Percentiles rank a stretch among this genome's conserved stretches.
Evolutionary conservation across 2,329 filamentous ascomycete species (phyloP).

Genomic region (Colletotrichum acutatum): DNA sequence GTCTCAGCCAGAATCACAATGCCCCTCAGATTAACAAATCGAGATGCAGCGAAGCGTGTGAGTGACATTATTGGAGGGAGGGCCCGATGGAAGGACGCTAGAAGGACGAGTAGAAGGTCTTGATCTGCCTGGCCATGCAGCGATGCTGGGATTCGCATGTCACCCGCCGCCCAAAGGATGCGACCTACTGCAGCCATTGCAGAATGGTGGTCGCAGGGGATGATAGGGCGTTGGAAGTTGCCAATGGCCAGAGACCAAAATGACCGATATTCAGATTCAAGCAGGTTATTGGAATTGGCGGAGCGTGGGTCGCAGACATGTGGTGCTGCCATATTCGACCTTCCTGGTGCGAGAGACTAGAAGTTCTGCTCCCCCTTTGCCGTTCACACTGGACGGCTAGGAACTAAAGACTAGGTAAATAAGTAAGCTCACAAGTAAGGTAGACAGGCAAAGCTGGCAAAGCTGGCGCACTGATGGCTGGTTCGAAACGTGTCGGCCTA

Average conservation of each 20-base stretch:
- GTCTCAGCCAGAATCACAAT: constrained; percentile 18
- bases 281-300: not conserved
- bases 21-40: constrained; percentile 12
- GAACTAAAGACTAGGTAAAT: too few relatives aligned
- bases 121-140: not conserved
- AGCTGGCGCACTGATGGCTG: constrained; percentile 20
- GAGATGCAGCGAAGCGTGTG: not conserved
- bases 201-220: not conserved
- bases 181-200: not conserved
- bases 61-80: constrained; percentile 1
- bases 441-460: not conserved
- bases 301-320: not conserved
- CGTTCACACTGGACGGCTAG: not conserved
- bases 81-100: constrained; percentile 24
- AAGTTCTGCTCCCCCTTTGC: not conserved
- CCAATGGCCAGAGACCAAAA: not conserved
- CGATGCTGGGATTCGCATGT: constrained; percentile 15
- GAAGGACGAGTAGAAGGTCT: constrained; percentile 22
- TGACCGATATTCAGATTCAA: not conserved
- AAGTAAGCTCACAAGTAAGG: not conserved
- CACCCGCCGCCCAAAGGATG: not conserved
- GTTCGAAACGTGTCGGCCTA: constrained; percentile 25
- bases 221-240: not conserved
- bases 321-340: not conserved
- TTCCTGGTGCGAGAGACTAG: not conserved